A percentile compares a stretch with the other conserved stretches of the same genome.
Conservation (phyloP, 1,139 yeast genomes). For the Pichia sorboxylosa region DNA sequence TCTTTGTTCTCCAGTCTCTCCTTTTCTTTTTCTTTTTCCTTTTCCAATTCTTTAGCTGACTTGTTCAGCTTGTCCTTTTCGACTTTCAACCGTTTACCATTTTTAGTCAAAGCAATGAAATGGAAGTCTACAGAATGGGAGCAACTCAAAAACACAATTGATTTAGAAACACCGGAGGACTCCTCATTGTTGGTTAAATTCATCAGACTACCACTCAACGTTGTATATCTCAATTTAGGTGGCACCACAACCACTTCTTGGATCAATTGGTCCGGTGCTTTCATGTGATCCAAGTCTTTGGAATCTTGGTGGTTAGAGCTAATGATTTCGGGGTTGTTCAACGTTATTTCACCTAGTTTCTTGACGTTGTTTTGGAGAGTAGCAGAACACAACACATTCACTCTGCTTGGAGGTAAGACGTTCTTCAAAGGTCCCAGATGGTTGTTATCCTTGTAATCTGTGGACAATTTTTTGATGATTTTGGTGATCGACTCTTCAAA, state of each 20-base stretch:
- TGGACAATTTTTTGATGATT: conserved; percentile 51
- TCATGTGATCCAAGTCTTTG: conserved; percentile 20
- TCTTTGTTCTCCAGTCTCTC: conserved; percentile 19
- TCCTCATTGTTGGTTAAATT: conserved; percentile 27
- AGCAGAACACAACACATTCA: conserved; percentile 86
- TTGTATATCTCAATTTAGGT: conserved; percentile 77
- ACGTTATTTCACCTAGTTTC: conserved; percentile 64
- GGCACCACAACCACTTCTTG: conserved; percentile 79
- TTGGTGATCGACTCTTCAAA: conserved; percentile 85
- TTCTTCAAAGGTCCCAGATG: conserved; percentile 33
- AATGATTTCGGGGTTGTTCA: conserved; percentile 27
- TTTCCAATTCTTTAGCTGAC: conserved; percentile 4
- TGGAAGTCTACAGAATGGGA: conserved; percentile 94
- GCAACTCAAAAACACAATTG: conserved; percentile 84
- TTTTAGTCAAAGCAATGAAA: conserved; percentile 56
- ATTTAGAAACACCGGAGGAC: conserved; percentile 27
- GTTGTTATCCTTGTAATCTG: conserved; percentile 28
- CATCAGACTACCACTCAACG: conserved; percentile 57
- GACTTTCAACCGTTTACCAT: conserved; percentile 30
- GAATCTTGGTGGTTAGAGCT: conserved; percentile 28
- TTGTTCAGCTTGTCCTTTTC: conserved; percentile 16
- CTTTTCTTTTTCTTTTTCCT: conserved; percentile 13
- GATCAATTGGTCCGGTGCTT: conserved; percentile 83
- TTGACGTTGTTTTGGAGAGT: conserved; percentile 76
- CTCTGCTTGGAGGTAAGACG: conserved; percentile 54